These are phyloP conservation scores for Neurospora sublineolata DNA, from an alignment of 495 filamentous ascomycete species.

Conservation along the genomic window DNA sequence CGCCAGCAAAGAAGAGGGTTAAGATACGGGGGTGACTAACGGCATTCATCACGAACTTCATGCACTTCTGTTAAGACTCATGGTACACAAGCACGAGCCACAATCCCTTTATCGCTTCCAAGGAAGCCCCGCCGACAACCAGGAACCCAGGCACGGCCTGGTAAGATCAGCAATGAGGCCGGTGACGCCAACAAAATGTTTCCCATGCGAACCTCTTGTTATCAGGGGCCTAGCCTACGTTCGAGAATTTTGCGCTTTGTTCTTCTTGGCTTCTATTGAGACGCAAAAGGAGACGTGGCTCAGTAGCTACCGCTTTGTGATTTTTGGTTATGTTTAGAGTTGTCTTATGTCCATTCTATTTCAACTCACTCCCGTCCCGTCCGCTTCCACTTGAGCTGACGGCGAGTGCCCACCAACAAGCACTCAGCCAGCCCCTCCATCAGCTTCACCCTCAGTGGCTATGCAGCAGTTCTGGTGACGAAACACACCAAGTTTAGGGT, in stretches of 20 bases:
- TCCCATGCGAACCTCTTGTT: not conserved
- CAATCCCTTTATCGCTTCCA: not conserved
- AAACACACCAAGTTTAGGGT: not conserved
- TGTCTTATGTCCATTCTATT: not conserved
- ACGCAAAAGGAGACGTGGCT: not conserved
- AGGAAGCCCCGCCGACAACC: not conserved
- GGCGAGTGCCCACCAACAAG: not conserved
- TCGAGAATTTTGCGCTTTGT: not conserved
- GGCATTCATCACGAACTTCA: not conserved
- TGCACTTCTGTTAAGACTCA: not conserved
- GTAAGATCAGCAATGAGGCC: not conserved
- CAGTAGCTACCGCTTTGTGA: not conserved
- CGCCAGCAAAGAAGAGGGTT: slow-evolving; percentile 1
- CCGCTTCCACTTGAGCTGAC: not conserved
- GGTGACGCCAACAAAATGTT: not conserved
- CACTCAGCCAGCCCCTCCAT: not conserved
- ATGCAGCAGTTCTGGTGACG: not conserved
- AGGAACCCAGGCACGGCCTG: not conserved
- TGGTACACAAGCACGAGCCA: not conserved
- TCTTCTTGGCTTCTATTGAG: not conserved
- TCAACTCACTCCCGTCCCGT: not conserved
- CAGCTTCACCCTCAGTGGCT: not conserved
- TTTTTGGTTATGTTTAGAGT: not conserved
- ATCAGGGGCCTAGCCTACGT: not conserved
- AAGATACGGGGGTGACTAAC: not conserved